Evolutionary conservation across 768 basidiomycete species (phyloP).

Genomic region (Rickenella mellea): DNA sequence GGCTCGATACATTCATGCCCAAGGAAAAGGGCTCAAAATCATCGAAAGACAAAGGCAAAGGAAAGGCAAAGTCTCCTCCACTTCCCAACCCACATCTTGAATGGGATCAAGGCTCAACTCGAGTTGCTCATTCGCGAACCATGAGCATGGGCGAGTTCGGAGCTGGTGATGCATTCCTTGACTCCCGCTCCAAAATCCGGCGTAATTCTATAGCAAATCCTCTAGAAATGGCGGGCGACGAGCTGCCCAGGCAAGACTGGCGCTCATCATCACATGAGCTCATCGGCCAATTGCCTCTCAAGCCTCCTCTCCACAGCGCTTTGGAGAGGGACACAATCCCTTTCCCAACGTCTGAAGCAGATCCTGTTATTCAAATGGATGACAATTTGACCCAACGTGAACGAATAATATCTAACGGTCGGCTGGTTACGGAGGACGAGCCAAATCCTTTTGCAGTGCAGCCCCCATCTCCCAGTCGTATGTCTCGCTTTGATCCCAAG

Average conservation of each 20-base stretch:
- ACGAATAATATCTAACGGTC: constrained; percentile 32
- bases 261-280: constrained; percentile 41
- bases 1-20: constrained; percentile 66
- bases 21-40: constrained; percentile 41
- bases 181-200: constrained; percentile 23
- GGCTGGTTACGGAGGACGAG: constrained; percentile 29
- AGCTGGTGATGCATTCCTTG: constrained; percentile 36
- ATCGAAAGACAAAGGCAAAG: constrained; percentile 29
- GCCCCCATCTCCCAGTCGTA: constrained; percentile 47
- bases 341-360: constrained; percentile 47
- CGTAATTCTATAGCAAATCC: constrained; percentile 48
- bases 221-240: constrained; percentile 40
- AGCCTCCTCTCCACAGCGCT: constrained; percentile 17
- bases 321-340: constrained; percentile 41
- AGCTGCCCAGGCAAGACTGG: constrained; percentile 30
- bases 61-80: constrained; percentile 25
- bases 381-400: constrained; percentile 31
- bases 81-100: constrained; percentile 38
- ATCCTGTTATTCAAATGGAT: constrained; percentile 26
- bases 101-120: constrained; percentile 9
- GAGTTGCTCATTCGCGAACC: constrained; percentile 30
- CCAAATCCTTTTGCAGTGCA: constrained; percentile 65
- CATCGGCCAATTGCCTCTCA: constrained; percentile 31
- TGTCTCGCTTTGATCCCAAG: constrained; percentile 80
- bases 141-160: constrained; percentile 60